Evolutionary conservation across 179 eudicot genomes (phyloP).

Genomic region (Silene vulgaris): DNA sequence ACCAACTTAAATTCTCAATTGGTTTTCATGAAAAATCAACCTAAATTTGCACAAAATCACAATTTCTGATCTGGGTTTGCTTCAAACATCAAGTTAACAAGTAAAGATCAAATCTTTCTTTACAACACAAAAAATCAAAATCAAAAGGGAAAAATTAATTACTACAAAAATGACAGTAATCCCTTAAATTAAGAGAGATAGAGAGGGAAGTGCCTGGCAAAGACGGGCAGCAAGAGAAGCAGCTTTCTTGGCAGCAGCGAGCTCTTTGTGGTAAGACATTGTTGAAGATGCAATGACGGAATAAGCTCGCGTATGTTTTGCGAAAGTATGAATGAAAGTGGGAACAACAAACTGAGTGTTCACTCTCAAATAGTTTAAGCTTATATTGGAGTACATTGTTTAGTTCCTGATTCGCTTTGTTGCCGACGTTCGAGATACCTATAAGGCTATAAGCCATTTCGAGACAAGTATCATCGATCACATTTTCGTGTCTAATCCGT

Average conservation of each 20-base stretch:
- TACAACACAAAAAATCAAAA: neutral
- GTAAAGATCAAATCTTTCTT: neutral
- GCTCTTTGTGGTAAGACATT: constrained; percentile 72
- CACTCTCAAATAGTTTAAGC: constrained; percentile 26
- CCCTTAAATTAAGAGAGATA: neutral
- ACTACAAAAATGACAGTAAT: neutral
- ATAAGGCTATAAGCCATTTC: too few relatives aligned
- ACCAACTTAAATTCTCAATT: neutral
- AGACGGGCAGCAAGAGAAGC: constrained; percentile 82
- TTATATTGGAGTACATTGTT: constrained; percentile 8
- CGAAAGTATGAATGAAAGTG: constrained; percentile 7
- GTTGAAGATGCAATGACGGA: constrained; percentile 28
- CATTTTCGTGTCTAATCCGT: too few relatives aligned
- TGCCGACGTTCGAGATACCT: too few relatives aligned
- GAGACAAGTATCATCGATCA: too few relatives aligned
- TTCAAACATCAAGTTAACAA: constrained; percentile 10
- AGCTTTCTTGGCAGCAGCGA: constrained; percentile 85
- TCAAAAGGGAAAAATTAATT: neutral
- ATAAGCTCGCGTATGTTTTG: constrained; percentile 1
- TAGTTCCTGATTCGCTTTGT: neutral
- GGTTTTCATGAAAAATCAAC: neutral
- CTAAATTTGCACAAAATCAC: neutral
- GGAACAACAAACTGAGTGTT: constrained; percentile 16
- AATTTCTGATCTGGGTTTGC: constrained; percentile 18
- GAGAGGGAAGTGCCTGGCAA: constrained; percentile 52